A percentile compares a stretch with the other conserved stretches of the same genome.
Evolutionary conservation across 179 eudicot species (phyloP).

Genomic region (Beta macrorhiza): DNA sequence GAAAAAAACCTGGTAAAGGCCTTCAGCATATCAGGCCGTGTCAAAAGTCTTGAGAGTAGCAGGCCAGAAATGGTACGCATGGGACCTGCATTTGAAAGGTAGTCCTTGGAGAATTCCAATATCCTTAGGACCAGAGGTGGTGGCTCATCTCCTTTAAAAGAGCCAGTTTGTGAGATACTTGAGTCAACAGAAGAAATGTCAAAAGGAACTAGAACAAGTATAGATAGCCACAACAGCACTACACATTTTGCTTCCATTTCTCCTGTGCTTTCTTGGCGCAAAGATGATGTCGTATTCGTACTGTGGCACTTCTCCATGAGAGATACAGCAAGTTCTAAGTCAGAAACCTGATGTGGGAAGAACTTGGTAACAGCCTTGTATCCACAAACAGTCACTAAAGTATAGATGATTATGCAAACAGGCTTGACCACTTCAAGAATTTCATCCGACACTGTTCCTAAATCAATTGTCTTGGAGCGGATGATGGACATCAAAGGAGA

Average conservation of each 20-base stretch:
- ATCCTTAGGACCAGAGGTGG: constrained; percentile 82
- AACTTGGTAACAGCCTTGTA: constrained; percentile 90
- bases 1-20: constrained; percentile 72
- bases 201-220: constrained; percentile 92
- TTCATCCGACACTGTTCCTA: constrained; percentile 60
- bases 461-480: constrained; percentile 58
- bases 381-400: constrained; percentile 94
- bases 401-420: constrained; percentile 68
- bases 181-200: constrained; percentile 92
- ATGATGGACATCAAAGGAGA: constrained; percentile 82
- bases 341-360: constrained; percentile 98
- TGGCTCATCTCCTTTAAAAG: constrained; percentile 51
- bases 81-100: constrained; percentile 92
- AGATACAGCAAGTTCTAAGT: constrained; percentile 87
- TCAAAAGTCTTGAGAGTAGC: constrained; percentile 84
- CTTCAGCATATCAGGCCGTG: constrained; percentile 89
- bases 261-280: constrained; percentile 96
- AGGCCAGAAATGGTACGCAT: constrained; percentile 90
- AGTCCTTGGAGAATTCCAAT: constrained; percentile 70
- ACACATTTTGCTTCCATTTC: constrained; percentile 98
- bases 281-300: constrained; percentile 45
- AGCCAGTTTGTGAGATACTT: constrained; percentile 51
- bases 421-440: constrained; percentile 79
- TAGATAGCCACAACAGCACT: constrained; percentile 79
- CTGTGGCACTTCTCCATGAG: constrained; percentile 82